phyloP scores from a whole-genome alignment of 352 stramenopile genomes.

The Phytophthora litchii region DNA sequence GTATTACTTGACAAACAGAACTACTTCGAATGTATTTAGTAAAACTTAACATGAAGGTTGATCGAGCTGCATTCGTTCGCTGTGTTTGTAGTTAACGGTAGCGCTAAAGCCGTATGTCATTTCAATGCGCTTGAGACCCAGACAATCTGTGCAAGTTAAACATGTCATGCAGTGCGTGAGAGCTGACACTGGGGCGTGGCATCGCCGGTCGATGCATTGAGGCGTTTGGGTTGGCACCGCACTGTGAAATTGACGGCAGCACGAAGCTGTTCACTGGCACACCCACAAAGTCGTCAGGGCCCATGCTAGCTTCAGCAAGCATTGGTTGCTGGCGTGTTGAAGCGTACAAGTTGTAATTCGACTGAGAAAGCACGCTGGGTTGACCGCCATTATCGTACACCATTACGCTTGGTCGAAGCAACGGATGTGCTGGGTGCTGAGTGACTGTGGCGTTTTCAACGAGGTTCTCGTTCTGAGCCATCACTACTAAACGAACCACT shows the following conservation, averaged over 20 bases:
- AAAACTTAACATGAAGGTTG: neutral
- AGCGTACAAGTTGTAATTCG: slow-evolving; percentile 25
- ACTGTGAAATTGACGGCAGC: slow-evolving; percentile 18
- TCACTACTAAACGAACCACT: slow-evolving; percentile 43
- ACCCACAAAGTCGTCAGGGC: slow-evolving; percentile 14
- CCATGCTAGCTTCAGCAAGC: slow-evolving; percentile 17
- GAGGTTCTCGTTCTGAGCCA: slow-evolving; percentile 34
- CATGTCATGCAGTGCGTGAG: slow-evolving; percentile 28
- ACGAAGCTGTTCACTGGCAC: slow-evolving; percentile 12
- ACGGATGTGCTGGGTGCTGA: slow-evolving; percentile 13
- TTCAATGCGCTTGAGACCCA: neutral
- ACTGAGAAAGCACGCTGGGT: slow-evolving; percentile 19
- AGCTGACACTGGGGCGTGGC: slow-evolving; percentile 23
- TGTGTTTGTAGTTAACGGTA: neutral
- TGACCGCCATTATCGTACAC: slow-evolving; percentile 15
- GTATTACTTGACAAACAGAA: too few species aligned
- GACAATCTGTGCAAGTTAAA: slow-evolving; percentile 28
- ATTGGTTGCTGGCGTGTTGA: slow-evolving; percentile 26
- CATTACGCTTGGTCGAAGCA: slow-evolving; percentile 30
- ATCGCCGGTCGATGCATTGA: slow-evolving; percentile 10
- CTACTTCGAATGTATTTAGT: neutral
- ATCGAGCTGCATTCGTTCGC: neutral
- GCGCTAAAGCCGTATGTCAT: neutral
- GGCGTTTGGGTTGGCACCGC: neutral
- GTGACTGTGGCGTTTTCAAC: slow-evolving; percentile 9